A percentile compares a stretch with the other conserved stretches of the same genome.
Evolutionary conservation across 192 early-diverging fungal species (phyloP).

Genomic region (Rhizophagus clarus): DNA sequence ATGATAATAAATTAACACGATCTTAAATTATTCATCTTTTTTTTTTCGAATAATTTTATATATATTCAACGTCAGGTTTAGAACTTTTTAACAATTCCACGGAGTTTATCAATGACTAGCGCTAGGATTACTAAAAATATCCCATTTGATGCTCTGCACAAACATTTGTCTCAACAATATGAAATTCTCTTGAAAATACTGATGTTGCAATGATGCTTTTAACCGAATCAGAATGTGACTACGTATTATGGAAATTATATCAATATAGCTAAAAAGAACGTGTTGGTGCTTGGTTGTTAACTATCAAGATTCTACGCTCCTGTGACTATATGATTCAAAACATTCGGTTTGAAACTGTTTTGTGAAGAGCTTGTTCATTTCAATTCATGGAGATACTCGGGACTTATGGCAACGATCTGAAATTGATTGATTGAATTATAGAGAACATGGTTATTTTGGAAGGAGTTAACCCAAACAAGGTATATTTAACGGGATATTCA

Average conservation of each 20-base stretch:
- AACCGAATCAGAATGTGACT: background rate
- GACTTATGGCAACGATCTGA: slow-evolving; percentile 1
- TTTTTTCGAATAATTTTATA: too few relatives aligned
- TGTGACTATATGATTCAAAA: slow-evolving; percentile 4
- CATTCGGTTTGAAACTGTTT: background rate
- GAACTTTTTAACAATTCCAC: too few relatives aligned
- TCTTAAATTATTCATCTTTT: too few relatives aligned
- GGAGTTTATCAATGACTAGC: background rate
- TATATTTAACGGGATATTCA: slow-evolving; percentile 6
- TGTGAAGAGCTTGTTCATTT: background rate
- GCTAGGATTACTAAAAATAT: background rate
- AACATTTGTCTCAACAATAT: background rate
- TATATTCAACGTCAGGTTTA: too few relatives aligned
- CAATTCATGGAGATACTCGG: background rate
- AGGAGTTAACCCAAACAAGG: slow-evolving; percentile 7
- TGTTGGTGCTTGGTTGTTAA: background rate
- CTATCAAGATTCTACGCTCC: background rate
- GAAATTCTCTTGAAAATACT: background rate
- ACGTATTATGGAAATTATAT: background rate
- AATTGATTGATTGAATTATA: slow-evolving; percentile 10
- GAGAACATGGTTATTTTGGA: background rate
- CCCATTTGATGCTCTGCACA: background rate
- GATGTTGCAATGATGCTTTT: background rate
- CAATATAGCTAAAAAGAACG: background rate
- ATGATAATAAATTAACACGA: too few relatives aligned